Conservation (phyloP, 2,329 filamentous ascomycete species). For the Cordyceps sp. region DNA sequence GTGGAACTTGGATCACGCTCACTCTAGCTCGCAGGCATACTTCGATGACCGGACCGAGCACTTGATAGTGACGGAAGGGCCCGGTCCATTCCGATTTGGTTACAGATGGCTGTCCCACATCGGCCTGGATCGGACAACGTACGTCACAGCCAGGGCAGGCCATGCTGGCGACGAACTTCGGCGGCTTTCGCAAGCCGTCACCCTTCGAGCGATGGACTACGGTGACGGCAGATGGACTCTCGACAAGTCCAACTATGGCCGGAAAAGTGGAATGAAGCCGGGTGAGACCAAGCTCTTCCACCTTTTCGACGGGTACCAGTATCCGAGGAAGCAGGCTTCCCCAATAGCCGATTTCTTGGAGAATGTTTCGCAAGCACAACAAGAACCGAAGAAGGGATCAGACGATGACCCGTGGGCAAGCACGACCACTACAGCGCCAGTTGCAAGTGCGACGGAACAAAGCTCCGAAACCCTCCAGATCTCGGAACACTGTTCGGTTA, state of each 20-base stretch:
- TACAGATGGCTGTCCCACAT: slow-evolving; percentile 12
- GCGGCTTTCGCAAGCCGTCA: slow-evolving; percentile 6
- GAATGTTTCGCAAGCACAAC: background rate
- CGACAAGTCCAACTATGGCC: slow-evolving; percentile 4
- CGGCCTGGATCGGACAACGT: slow-evolving; percentile 10
- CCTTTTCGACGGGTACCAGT: slow-evolving; percentile 6
- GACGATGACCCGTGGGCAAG: too few relatives aligned
- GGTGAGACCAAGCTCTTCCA: slow-evolving; percentile 1
- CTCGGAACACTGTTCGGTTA: background rate
- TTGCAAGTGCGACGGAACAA: too few relatives aligned
- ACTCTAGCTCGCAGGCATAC: background rate
- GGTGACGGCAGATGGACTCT: slow-evolving; percentile 1
- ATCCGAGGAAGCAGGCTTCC: slow-evolving; percentile 4
- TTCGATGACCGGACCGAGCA: background rate
- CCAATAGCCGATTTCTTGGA: background rate
- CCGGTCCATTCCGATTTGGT: slow-evolving; percentile 3
- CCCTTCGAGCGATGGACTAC: slow-evolving; percentile 6
- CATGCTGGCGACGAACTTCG: slow-evolving; percentile 5
- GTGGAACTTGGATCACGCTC: background rate
- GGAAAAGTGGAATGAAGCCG: background rate
- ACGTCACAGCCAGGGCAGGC: slow-evolving; percentile 3
- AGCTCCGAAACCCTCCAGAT: background rate
- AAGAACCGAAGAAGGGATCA: background rate
- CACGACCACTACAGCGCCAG: too few relatives aligned
- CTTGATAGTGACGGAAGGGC: slow-evolving; percentile 4